Evolutionary conservation across 2,329 filamentous ascomycete species (phyloP).

Genomic region (Dothideomycetidae sp.): DNA sequence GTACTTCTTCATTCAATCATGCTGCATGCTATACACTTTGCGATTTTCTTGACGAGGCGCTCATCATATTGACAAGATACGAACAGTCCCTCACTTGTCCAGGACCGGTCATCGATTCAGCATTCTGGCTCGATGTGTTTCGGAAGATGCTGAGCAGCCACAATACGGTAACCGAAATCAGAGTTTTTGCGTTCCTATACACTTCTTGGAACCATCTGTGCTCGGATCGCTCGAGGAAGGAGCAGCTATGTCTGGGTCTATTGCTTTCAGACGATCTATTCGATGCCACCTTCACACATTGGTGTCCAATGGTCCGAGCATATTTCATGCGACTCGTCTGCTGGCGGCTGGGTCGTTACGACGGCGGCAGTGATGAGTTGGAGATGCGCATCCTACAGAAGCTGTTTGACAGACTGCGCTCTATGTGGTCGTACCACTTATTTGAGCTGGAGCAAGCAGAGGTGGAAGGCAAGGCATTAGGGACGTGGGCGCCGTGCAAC

Average conservation of each 20-base stretch:
- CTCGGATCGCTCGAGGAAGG: slow-evolving; percentile 51
- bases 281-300: slow-evolving; percentile 74
- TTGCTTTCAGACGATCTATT: slow-evolving; percentile 63
- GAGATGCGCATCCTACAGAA: slow-evolving; percentile 47
- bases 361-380: slow-evolving; percentile 43
- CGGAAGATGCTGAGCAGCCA: slow-evolving; percentile 66
- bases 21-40: slow-evolving; percentile 79
- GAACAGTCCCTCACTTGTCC: slow-evolving; percentile 30
- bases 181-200: slow-evolving; percentile 69
- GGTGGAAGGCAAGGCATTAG: slow-evolving; percentile 26
- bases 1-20: slow-evolving; percentile 68
- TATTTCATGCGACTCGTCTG: slow-evolving; percentile 86
- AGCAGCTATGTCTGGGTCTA: slow-evolving; percentile 57
- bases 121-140: slow-evolving; percentile 74
- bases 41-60: slow-evolving; percentile 73
- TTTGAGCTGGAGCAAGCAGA: slow-evolving; percentile 58
- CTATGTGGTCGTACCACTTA: slow-evolving; percentile 66
- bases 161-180: slow-evolving; percentile 81
- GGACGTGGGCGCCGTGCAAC: slow-evolving; percentile 53
- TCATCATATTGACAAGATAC: slow-evolving; percentile 53
- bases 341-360: slow-evolving; percentile 72
- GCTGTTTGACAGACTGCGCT: slow-evolving; percentile 53
- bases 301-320: slow-evolving; percentile 88
- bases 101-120: slow-evolving; percentile 52
- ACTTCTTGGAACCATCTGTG: slow-evolving; percentile 62